Percentiles rank a stretch among this genome's conserved stretches.
These are phyloP conservation scores for Chalciporus piperatus DNA, from an alignment of 768 basidiomycete genomes.

Conservation along the genomic window DNA sequence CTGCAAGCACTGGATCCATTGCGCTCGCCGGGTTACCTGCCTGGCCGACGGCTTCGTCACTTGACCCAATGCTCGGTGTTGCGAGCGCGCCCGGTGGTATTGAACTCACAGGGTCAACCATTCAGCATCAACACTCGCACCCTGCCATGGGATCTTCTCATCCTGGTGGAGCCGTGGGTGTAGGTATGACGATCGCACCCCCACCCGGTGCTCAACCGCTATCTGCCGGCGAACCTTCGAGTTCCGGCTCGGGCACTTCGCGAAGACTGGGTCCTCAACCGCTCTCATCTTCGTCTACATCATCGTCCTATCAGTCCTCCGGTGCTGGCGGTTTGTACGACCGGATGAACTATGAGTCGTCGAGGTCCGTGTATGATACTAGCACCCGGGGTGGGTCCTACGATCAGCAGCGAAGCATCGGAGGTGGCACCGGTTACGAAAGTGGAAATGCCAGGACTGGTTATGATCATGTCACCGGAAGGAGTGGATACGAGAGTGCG, in stretches of 20 bases:
- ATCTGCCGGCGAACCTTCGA: slow-evolving; percentile 15
- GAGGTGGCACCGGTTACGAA: slow-evolving; percentile 16
- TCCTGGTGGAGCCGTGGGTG: slow-evolving; percentile 5
- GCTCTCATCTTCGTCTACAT: slow-evolving; percentile 10
- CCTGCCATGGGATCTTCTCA: slow-evolving; percentile 8
- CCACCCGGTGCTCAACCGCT: slow-evolving; percentile 23
- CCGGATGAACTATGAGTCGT: slow-evolving; percentile 17
- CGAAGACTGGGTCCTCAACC: slow-evolving; percentile 18
- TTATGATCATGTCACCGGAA: slow-evolving; percentile 17
- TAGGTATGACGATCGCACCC: slow-evolving; percentile 2
- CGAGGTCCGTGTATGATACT: slow-evolving; percentile 7
- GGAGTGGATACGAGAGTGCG: slow-evolving; percentile 23
- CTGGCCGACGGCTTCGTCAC: slow-evolving; percentile 29
- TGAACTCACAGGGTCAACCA: slow-evolving; percentile 21
- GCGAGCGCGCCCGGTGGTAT: slow-evolving; percentile 34
- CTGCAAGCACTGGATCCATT: slow-evolving; percentile 18
- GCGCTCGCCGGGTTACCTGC: slow-evolving; percentile 30
- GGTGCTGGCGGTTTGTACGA: slow-evolving; percentile 20
- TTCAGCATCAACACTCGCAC: slow-evolving; percentile 9
- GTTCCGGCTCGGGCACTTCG: slow-evolving; percentile 5
- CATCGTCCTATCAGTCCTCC: slow-evolving; percentile 17
- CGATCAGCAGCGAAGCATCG: slow-evolving; percentile 20
- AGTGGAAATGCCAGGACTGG: slow-evolving; percentile 15
- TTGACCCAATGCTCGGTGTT: slow-evolving; percentile 32
- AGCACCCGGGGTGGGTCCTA: slow-evolving; percentile 9